Evolutionary conservation across 2,329 filamentous ascomycete species (phyloP).

Genomic region (Pseudocercospora ulei): DNA sequence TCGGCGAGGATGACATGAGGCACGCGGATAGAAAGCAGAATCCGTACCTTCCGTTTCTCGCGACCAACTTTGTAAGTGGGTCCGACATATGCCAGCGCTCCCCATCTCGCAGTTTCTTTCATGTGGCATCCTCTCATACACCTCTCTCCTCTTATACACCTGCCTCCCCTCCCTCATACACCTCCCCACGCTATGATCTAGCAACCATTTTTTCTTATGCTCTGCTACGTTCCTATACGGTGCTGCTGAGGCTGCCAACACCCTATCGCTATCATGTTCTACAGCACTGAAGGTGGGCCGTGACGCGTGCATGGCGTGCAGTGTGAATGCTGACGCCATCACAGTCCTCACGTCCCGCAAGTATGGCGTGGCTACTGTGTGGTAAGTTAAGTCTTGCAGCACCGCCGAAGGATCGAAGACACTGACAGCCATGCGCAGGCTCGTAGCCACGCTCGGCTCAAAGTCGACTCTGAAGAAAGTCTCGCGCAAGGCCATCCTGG

Average conservation of each 20-base stretch:
- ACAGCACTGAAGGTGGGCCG: conserved; percentile 77
- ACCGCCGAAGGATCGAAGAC: neutral
- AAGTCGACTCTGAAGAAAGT: conserved; percentile 63
- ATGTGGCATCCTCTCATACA: no score
- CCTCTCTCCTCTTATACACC: neutral
- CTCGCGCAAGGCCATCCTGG: conserved; percentile 74
- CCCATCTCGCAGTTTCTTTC: neutral
- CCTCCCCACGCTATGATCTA: neutral
- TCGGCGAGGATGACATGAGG: neutral
- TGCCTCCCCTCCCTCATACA: neutral
- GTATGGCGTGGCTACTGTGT: conserved; percentile 89
- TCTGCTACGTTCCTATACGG: neutral
- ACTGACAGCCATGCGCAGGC: conserved; percentile 48
- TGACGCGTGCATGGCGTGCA: neutral
- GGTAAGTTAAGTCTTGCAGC: conserved; percentile 53
- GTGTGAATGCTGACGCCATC: conserved; percentile 13
- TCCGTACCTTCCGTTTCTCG: conserved; percentile 3
- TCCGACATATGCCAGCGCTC: neutral
- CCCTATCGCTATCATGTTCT: conserved; percentile 59
- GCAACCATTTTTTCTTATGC: neutral
- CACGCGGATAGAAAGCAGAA: neutral
- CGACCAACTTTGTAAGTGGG: neutral
- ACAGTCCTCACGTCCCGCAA: conserved; percentile 70
- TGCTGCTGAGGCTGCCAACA: neutral
- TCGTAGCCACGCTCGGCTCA: conserved; percentile 76